Evolutionary conservation across 208 protist genomes (phyloP).

Genomic region (Porcisia hertigi): DNA sequence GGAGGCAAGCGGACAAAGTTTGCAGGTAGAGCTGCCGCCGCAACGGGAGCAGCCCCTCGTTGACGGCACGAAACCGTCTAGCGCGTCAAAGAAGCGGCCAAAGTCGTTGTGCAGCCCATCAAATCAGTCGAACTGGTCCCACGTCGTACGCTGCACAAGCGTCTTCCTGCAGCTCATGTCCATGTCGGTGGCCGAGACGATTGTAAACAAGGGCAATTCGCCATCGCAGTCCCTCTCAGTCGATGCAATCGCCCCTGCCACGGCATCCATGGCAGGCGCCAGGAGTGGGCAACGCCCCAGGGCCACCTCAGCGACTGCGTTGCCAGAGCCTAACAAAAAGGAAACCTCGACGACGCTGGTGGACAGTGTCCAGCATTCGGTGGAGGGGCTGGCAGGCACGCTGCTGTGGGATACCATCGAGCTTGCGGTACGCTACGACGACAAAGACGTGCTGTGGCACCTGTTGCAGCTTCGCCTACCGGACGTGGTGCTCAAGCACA

Average conservation of each 20-base stretch:
- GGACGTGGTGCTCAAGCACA: conserved; percentile 24
- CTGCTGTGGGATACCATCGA: conserved; percentile 70
- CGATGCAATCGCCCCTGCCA: background rate
- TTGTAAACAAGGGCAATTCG: conserved; percentile 20
- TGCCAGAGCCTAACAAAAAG: background rate
- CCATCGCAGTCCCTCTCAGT: background rate
- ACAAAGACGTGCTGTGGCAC: conserved; percentile 46
- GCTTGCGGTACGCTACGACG: conserved; percentile 76
- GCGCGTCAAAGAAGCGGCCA: conserved; percentile 1
- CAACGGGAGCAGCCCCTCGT: background rate
- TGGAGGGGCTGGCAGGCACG: conserved; percentile 32
- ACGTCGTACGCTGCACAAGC: conserved; percentile 37
- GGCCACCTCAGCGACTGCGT: background rate
- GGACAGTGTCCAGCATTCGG: background rate
- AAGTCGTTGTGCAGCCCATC: background rate
- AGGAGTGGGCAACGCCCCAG: background rate
- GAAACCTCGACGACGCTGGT: background rate
- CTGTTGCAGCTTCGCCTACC: conserved; percentile 51
- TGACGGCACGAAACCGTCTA: background rate
- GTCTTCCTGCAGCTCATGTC: conserved; percentile 58
- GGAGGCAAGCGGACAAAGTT: background rate
- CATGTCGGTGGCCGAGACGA: conserved; percentile 46
- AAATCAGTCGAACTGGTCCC: conserved; percentile 45
- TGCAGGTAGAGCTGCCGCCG: background rate
- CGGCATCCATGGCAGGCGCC: background rate